A percentile compares a stretch with the other conserved stretches of the same genome.
These are phyloP conservation scores for Monosporascus cannonballus DNA, from an alignment of 2,329 filamentous ascomycete genomes.

Conservation along the genomic window DNA sequence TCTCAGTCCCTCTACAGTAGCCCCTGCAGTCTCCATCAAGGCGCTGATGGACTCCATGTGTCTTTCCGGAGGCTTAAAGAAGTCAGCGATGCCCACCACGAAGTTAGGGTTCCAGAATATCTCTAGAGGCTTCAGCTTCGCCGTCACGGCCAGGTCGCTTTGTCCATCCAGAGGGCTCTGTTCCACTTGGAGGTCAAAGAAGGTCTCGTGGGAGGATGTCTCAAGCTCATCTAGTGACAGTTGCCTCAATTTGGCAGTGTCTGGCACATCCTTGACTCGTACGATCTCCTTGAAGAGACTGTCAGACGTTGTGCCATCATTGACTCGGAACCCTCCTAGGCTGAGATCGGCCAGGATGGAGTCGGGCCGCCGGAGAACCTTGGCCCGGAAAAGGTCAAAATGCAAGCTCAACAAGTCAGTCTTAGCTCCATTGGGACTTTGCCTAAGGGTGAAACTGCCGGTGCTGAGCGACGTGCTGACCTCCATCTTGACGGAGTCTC, in stretches of 20 bases:
- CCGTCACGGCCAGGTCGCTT: slow-evolving; percentile 82
- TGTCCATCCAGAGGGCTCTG: slow-evolving; percentile 91
- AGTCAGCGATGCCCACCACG: slow-evolving; percentile 82
- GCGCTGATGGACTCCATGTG: slow-evolving; percentile 99
- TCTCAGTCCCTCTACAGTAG: slow-evolving; percentile 88
- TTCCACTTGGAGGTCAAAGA: slow-evolving; percentile 90
- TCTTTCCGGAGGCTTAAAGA: slow-evolving; percentile 91
- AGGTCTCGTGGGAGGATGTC: slow-evolving; percentile 56
- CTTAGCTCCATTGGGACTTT: slow-evolving; percentile 70
- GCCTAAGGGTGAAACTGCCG: slow-evolving; percentile 90
- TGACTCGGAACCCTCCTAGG: slow-evolving; percentile 86
- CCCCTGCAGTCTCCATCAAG: slow-evolving; percentile 90
- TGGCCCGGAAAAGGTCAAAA: slow-evolving; percentile 91
- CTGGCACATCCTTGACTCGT: slow-evolving; percentile 80
- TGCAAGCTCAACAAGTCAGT: slow-evolving; percentile 83
- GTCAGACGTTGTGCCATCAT: slow-evolving; percentile 89
- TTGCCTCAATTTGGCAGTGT: slow-evolving; percentile 38
- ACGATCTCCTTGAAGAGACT: slow-evolving; percentile 94
- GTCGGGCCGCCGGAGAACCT: slow-evolving; percentile 82
- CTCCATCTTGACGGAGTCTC: slow-evolving; percentile 88
- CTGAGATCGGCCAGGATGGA: slow-evolving; percentile 85
- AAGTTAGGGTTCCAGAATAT: slow-evolving; percentile 97
- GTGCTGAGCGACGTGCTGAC: slow-evolving; percentile 90
- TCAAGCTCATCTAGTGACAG: slow-evolving; percentile 51
- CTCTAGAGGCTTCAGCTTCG: slow-evolving; percentile 91